phyloP scores from a whole-genome alignment of 2,329 filamentous ascomycete species.

The Ophiosphaerella korrae region DNA sequence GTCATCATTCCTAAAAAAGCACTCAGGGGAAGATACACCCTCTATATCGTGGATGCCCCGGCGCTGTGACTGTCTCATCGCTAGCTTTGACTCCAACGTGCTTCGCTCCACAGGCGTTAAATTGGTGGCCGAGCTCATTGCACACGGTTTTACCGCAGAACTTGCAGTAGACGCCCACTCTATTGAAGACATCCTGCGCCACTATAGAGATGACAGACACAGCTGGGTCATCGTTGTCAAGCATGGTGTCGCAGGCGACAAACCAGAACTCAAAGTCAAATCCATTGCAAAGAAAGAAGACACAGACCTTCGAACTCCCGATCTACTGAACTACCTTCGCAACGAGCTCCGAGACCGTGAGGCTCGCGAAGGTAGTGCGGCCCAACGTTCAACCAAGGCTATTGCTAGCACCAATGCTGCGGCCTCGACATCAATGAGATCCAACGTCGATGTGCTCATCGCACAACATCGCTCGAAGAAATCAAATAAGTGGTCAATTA shows the following conservation, averaged over 20 bases:
- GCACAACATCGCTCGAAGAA: conserved; percentile 87
- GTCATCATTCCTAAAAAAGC: conserved; percentile 67
- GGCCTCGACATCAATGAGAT: conserved; percentile 33
- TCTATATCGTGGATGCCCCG: conserved; percentile 45
- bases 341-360: conserved; percentile 82
- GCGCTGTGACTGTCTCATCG: conserved; percentile 85
- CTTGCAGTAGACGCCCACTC: conserved; percentile 79
- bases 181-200: conserved; percentile 76
- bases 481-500: conserved; percentile 82
- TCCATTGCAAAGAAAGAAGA: conserved; percentile 77
- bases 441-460: conserved; percentile 81
- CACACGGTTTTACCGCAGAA: conserved; percentile 84
- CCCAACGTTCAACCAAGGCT: conserved; percentile 32
- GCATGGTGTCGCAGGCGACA: conserved; percentile 64
- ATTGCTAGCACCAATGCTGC: conserved; percentile 23
- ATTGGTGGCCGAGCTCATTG: conserved; percentile 79
- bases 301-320: conserved; percentile 72
- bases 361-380: conserved; percentile 59
- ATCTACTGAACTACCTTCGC: conserved; percentile 80
- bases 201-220: conserved; percentile 77
- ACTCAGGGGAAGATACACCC: conserved; percentile 62
- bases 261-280: conserved; percentile 73
- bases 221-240: conserved; percentile 91
- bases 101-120: conserved; percentile 78
- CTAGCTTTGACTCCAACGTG: conserved; percentile 79